A percentile compares a stretch with the other conserved stretches of the same genome.
phyloP scores from a whole-genome alignment of 31 red algal genomes.

The Odonthalia washingtoniensis region DNA sequence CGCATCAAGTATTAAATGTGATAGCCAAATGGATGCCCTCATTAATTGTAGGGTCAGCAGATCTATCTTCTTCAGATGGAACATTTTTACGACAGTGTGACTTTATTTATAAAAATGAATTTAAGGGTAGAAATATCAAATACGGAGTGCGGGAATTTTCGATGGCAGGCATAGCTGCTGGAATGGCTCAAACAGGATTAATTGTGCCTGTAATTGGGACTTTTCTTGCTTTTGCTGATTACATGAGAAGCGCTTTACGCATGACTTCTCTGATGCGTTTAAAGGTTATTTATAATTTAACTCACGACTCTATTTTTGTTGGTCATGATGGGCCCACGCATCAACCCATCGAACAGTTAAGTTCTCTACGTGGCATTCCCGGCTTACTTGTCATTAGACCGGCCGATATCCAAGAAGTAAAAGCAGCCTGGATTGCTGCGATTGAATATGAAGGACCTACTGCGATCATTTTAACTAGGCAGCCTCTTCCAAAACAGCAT shows the following conservation, averaged over 20 bases:
- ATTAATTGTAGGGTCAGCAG: constrained; percentile 94
- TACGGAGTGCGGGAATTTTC: constrained; percentile 96
- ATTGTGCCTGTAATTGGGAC: constrained; percentile 88
- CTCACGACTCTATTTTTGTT: constrained; percentile 95
- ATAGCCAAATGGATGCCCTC: constrained; percentile 79
- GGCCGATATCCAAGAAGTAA: constrained; percentile 84
- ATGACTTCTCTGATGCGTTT: constrained; percentile 84
- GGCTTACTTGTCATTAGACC: constrained; percentile 88
- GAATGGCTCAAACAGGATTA: constrained; percentile 75
- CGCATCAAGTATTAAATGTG: constrained; percentile 51
- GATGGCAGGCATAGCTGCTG: constrained; percentile 92
- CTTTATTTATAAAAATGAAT: constrained; percentile 78
- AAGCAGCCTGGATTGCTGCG: constrained; percentile 80
- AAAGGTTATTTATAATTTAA: constrained; percentile 82
- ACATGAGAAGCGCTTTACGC: constrained; percentile 83
- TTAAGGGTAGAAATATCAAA: constrained; percentile 80
- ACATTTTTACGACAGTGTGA: constrained; percentile 86
- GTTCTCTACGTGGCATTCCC: constrained; percentile 87
- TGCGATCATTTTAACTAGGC: constrained; percentile 85
- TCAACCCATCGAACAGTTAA: constrained; percentile 98
- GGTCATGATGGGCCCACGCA: constrained; percentile 99
- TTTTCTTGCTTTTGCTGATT: constrained; percentile 99
- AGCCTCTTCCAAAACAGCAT: constrained; percentile 67
- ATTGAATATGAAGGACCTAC: constrained; percentile 60
- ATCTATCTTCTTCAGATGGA: constrained; percentile 87